These are phyloP conservation scores for Pilatotrama ljubarskyi DNA, from an alignment of 768 basidiomycete genomes.

Conservation along the genomic window DNA sequence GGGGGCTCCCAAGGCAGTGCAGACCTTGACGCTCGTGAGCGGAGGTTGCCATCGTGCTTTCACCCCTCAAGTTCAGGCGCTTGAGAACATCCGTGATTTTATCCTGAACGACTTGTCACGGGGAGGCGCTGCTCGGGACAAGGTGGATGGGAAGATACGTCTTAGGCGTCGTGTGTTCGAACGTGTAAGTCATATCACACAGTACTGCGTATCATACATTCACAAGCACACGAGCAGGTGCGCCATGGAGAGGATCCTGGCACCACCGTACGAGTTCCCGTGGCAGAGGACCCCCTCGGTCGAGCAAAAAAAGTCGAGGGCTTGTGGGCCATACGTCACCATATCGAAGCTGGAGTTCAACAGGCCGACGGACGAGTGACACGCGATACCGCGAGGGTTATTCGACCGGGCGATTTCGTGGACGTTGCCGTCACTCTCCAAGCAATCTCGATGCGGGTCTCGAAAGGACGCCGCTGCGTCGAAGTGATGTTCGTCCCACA, in stretches of 20 bases:
- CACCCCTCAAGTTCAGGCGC: not conserved
- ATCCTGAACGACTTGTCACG: not conserved
- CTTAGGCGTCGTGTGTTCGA: not conserved
- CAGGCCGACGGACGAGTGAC: not conserved
- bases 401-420: not conserved
- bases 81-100: not conserved
- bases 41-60: not conserved
- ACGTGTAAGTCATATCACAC: not conserved
- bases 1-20: not conserved
- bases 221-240: not conserved
- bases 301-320: not conserved
- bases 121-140: not conserved
- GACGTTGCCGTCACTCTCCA: not conserved
- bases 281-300: not conserved
- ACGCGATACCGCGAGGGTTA: not conserved
- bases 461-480: not conserved
- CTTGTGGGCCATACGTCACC: not conserved
- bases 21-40: not conserved
- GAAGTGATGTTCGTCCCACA: not conserved
- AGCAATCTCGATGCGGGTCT: not conserved
- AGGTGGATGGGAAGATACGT: not conserved
- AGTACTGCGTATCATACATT: not conserved
- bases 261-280: not conserved
- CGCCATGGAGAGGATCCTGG: not conserved
- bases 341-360: not conserved